phyloP scores from a whole-genome alignment of 2,329 filamentous ascomycete species.

The Colletotrichum eleusines region DNA sequence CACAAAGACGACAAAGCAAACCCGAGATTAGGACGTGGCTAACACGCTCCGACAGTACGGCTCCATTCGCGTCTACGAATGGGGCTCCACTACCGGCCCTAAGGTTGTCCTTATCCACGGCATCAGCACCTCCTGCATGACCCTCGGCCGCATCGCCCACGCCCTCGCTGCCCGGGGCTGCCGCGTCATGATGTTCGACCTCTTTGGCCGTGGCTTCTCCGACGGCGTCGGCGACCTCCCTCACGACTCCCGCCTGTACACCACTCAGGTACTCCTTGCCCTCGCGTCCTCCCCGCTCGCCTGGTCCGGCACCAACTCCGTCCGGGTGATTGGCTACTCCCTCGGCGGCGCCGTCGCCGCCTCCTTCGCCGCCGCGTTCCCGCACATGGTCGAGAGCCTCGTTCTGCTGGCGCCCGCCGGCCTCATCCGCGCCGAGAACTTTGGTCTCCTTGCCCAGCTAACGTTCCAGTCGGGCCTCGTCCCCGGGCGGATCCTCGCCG shows the following conservation, averaged over 20 bases:
- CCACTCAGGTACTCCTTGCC: constrained; percentile 77
- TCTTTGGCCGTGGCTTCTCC: constrained; percentile 77
- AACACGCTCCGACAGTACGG: constrained; percentile 66
- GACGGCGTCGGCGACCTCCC: constrained; percentile 74
- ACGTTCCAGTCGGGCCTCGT: constrained; percentile 68
- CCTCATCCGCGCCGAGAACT: constrained; percentile 70
- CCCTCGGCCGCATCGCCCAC: constrained; percentile 75
- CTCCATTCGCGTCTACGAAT: constrained; percentile 83
- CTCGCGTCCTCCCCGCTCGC: constrained; percentile 76
- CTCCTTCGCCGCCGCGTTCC: constrained; percentile 80
- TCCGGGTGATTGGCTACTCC: constrained; percentile 83
- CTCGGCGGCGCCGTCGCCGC: constrained; percentile 84
- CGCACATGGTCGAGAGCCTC: constrained; percentile 75
- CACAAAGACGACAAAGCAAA: background rate
- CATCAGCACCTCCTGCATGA: constrained; percentile 85
- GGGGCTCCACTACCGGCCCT: constrained; percentile 77
- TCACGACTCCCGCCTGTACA: constrained; percentile 81
- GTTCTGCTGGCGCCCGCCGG: constrained; percentile 85
- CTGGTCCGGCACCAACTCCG: constrained; percentile 71
- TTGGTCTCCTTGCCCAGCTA: constrained; percentile 62
- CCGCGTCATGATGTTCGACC: constrained; percentile 84
- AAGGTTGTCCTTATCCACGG: constrained; percentile 86
- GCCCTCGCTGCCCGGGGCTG: constrained; percentile 76
- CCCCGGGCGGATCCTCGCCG: constrained; percentile 63
- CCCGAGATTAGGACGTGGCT: background rate